phyloP scores from a whole-genome alignment of 768 basidiomycete species.

The Lentinus brumalis region DNA sequence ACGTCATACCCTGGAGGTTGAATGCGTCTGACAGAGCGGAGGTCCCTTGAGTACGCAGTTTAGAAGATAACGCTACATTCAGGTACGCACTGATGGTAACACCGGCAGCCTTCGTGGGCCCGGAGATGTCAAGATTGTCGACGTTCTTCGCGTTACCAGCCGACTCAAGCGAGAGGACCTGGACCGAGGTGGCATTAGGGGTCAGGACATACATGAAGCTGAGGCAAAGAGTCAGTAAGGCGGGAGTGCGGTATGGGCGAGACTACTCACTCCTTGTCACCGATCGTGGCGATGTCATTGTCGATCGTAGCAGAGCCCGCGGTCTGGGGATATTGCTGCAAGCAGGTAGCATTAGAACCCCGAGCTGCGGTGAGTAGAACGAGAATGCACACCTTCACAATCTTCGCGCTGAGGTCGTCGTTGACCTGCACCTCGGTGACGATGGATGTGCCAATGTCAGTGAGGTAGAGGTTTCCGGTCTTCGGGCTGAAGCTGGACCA shows the following conservation, averaged over 20 bases:
- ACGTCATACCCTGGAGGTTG: constrained; percentile 26
- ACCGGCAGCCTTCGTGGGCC: constrained; percentile 17
- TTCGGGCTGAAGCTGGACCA: constrained; percentile 32
- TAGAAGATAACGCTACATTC: background rate
- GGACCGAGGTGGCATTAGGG: constrained; percentile 20
- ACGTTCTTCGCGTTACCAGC: constrained; percentile 24
- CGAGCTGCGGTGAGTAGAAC: no score
- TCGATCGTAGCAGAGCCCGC: constrained; percentile 22
- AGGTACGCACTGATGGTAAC: constrained; percentile 17
- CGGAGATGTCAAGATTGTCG: constrained; percentile 14
- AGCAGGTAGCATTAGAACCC: background rate
- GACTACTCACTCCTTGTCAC: constrained; percentile 22
- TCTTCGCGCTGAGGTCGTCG: constrained; percentile 44
- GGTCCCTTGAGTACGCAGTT: no score
- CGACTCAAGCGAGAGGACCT: constrained; percentile 23
- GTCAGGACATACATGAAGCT: constrained; percentile 29
- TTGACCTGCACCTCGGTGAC: constrained; percentile 51
- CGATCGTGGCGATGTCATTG: constrained; percentile 23
- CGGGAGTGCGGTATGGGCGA: background rate
- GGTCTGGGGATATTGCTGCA: constrained; percentile 26
- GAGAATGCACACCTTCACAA: constrained; percentile 40
- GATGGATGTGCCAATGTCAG: constrained; percentile 29
- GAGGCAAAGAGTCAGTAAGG: background rate
- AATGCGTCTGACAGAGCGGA: background rate
- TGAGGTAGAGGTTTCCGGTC: constrained; percentile 36